Evolutionary conservation across 306 rosid genomes (phyloP), one percentile per base, ranked within the genome.

Genomic region (Citrullus colocynthis): DNA sequence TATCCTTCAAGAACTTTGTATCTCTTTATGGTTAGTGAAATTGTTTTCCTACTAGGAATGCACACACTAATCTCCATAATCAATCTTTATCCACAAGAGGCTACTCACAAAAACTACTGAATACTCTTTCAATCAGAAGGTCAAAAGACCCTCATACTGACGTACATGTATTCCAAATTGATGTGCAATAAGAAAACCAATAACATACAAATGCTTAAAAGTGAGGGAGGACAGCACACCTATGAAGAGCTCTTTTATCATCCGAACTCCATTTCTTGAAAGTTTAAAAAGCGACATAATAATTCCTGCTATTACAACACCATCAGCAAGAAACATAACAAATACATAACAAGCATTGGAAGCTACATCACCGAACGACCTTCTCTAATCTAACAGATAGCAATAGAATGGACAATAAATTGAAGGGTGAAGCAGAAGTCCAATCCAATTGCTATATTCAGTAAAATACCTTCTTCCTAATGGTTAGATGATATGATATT

Each of bases 231-330:
- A 28, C 18, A 15, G 24, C 76, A 71, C 48, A 71, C 76, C 76
- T 13, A 14, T 16, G n/a, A 45, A 48, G 41, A 70, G 76, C 15
- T 28, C 39, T 71, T 71, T 71, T 24, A 71, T 48, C 76, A 71
- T 71, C 42, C 59, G 56, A 48, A 71, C 76, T 24, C 59, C 76
- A 71, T 28, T 71, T 13, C 76, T 71, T 71, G 76, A 71, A 71
- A 71, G 20, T 45, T 71, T 71, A 48, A 28, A 71, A 24, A 71
- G 24, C 57, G 59, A 71, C 76, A 71, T 71, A 28, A 71, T 71
- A 6, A 42, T 69, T 49, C 42, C 58, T 72, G 39, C 60, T 28
- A 48, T 49, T 28, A 14, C 59, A 70, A 72, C 15, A 67, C 36
- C 58, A 71, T 55, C 76, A 45, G 76, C 76, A 12, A 71, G 12